Conservation (phyloP, 768 basidiomycete genomes). For the Pleurotus djamor region DNA sequence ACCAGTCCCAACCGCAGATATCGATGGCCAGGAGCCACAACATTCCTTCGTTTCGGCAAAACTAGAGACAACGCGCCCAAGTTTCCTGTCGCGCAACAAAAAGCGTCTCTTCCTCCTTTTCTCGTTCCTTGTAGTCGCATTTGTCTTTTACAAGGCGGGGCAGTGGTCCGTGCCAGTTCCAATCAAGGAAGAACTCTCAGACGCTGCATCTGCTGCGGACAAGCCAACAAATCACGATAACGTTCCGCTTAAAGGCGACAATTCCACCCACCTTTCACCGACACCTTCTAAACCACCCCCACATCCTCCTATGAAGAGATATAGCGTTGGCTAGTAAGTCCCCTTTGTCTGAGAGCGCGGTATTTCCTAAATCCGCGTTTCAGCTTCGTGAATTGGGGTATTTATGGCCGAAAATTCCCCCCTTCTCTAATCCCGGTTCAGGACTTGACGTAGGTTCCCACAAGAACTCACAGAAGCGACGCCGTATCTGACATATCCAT, state of each 20-base stretch:
- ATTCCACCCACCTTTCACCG: not conserved
- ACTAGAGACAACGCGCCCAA: not conserved
- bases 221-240: slow-evolving; percentile 2
- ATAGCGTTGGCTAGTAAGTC: slow-evolving; percentile 81
- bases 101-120: slow-evolving; percentile 26
- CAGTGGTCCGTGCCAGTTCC: slow-evolving; percentile 21
- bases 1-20: slow-evolving; percentile 25
- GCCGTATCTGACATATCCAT: slow-evolving; percentile 7
- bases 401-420: slow-evolving; percentile 91
- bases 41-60: not conserved
- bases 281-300: slow-evolving; percentile 8
- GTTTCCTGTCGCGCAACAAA: not conserved
- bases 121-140: slow-evolving; percentile 25
- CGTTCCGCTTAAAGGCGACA: not conserved
- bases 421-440: slow-evolving; percentile 80
- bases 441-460: slow-evolving; percentile 74
- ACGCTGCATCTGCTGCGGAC: not conserved
- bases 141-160: slow-evolving; percentile 29
- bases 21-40: slow-evolving; percentile 7
- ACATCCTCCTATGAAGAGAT: slow-evolving; percentile 48
- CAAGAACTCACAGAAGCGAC: not conserved
- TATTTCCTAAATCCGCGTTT: too few relatives aligned
- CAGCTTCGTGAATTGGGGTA: slow-evolving; percentile 90
- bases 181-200: not conserved
- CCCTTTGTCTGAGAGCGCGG: not conserved